Percentiles rank a stretch among this genome's conserved stretches.
phyloP scores from a whole-genome alignment of 129 eudicot species.

The Centella asiatica region DNA sequence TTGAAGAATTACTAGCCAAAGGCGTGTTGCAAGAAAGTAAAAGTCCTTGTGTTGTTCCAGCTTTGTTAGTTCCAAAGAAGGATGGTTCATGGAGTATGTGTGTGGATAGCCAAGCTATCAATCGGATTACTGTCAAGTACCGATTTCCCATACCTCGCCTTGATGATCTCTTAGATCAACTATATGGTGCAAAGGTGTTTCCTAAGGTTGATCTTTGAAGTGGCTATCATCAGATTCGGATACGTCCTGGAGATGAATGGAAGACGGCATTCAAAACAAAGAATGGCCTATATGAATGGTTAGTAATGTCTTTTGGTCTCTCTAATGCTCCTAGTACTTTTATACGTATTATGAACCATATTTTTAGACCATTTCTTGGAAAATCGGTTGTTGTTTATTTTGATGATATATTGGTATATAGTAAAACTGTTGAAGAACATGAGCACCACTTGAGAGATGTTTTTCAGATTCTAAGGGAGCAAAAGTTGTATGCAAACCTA shows the following conservation, averaged over 20 bases:
- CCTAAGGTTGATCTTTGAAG: too few relatives aligned
- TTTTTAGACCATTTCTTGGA: background rate
- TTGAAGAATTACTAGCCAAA: background rate
- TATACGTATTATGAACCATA: too few relatives aligned
- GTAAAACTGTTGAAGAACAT: background rate
- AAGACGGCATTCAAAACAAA: background rate
- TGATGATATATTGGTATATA: constrained; percentile 3
- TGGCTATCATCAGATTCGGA: too few relatives aligned
- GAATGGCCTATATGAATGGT: constrained; percentile 1
- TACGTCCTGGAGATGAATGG: too few relatives aligned
- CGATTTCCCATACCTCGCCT: background rate
- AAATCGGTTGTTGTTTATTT: constrained; percentile 3
- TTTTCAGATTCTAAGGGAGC: background rate
- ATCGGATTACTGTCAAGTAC: background rate
- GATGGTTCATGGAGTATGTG: background rate
- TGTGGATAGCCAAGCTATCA: background rate
- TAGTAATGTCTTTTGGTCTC: constrained; percentile 6
- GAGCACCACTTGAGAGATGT: background rate
- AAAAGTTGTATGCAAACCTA: background rate
- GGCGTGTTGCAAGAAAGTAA: background rate
- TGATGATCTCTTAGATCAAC: background rate
- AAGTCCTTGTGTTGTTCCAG: constrained; percentile 1
- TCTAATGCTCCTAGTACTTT: background rate
- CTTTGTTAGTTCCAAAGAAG: too few relatives aligned
- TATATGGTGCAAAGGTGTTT: background rate